A percentile compares a stretch with the other conserved stretches of the same genome.
phyloP scores from a whole-genome alignment of 441 rosid species.

The Populus tomentosa region DNA sequence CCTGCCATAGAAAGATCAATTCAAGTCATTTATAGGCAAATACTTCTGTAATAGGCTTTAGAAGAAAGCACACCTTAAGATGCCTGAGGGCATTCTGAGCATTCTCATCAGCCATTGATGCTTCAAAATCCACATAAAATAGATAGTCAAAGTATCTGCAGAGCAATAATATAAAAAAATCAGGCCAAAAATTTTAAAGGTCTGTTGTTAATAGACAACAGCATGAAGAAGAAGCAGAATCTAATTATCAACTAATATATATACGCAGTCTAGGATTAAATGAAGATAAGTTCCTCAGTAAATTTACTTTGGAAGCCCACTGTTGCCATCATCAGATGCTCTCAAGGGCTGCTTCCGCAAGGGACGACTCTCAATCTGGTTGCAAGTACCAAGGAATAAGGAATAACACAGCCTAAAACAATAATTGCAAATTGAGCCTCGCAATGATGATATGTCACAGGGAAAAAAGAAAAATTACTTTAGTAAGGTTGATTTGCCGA shows the following conservation, averaged over 20 bases:
- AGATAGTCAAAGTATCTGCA: slow-evolving; percentile 85
- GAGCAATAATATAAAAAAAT: slow-evolving; percentile 4
- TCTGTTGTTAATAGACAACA: not conserved
- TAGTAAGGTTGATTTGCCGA: slow-evolving; percentile 80
- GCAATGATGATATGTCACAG: not conserved
- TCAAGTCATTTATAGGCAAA: slow-evolving; percentile 2
- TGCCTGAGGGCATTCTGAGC: slow-evolving; percentile 41
- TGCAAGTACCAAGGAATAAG: slow-evolving; percentile 14
- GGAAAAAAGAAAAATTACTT: slow-evolving; percentile 35
- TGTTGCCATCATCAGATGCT: slow-evolving; percentile 53
- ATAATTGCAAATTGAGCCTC: not conserved
- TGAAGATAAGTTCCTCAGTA: not conserved
- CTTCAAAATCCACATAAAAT: slow-evolving; percentile 95
- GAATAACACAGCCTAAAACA: slow-evolving; percentile 12
- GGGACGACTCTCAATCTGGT: slow-evolving; percentile 98
- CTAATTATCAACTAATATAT: not conserved
- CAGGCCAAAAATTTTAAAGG: not conserved
- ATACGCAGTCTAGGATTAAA: slow-evolving; percentile 3
- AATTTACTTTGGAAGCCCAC: slow-evolving; percentile 49
- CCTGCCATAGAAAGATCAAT: slow-evolving; percentile 42
- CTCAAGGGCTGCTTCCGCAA: slow-evolving; percentile 65
- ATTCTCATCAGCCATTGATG: slow-evolving; percentile 92
- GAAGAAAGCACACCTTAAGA: slow-evolving; percentile 39
- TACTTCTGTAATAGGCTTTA: not conserved
- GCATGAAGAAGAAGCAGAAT: not conserved